phyloP scores from a whole-genome alignment of 2,329 filamentous ascomycete species.

The Fonsecaea pedrosoi region DNA sequence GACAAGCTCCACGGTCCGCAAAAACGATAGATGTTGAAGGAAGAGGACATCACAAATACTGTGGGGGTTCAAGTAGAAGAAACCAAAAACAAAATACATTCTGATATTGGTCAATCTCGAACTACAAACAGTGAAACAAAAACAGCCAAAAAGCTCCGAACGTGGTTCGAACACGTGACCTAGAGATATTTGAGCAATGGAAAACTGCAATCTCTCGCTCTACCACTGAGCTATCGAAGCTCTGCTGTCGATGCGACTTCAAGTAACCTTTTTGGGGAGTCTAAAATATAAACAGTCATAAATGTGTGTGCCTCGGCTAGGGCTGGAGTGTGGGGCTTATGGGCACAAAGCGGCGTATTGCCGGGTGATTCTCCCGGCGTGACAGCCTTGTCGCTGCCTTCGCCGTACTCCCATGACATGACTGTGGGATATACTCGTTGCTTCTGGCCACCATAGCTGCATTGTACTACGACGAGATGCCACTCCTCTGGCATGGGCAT shows the following conservation, averaged over 20 bases:
- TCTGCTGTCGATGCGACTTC: neutral
- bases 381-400: neutral
- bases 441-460: no score
- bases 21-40: neutral
- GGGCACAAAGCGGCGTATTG: neutral
- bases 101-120: neutral
- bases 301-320: no score
- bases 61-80: neutral
- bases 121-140: neutral
- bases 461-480: no score
- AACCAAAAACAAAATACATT: neutral
- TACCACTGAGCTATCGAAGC: constrained; percentile 20
- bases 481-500: no score
- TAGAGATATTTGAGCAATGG: constrained; percentile 25
- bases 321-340: no score
- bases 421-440: no score
- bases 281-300: neutral
- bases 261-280: neutral
- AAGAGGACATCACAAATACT: neutral
- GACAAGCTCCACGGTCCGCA: no score
- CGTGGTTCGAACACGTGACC: constrained; percentile 35
- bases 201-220: constrained; percentile 32
- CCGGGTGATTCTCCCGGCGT: neutral
- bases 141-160: constrained; percentile 11
- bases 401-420: no score